Evolutionary conservation across 2,329 filamentous ascomycete genomes (phyloP), one percentile per base, ranked within the genome.

Genomic region (Pleomassaria siparia): DNA sequence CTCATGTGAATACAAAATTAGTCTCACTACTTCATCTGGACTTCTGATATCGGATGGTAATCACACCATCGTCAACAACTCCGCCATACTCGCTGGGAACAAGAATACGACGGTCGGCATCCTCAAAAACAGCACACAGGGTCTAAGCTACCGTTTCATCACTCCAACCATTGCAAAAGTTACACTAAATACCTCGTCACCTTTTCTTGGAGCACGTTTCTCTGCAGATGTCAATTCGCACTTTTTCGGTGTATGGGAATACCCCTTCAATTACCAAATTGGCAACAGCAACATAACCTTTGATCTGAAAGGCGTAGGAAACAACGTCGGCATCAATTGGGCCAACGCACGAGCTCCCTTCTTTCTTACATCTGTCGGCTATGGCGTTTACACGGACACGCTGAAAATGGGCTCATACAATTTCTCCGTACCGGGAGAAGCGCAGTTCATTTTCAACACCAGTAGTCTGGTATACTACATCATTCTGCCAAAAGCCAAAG

Each of bases 241-340:
- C 9, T 57, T 56, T 36, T 64, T 55, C 33, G 61, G 60, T 18
- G 59, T 64, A 10, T 64, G 61, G 61, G 61, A 64, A 35, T 64
- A 64, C 30, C 61, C 61, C 2, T 64, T 59, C 47, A 47, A 54
- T 32, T 46, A 55, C 11, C 51, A 46, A 16, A 54, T 64, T 25
- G 41, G 44, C 15, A 63, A 64, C 33, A 47, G 45, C 4, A 55
- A 60, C 22, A 45, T 64, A 11, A 46, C 59, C 3, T 63, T 59
- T 40, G 60, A 62, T 20, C 49, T 64, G 12, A 62, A 60, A 49
- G 61, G 61, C 6, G 46, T 67, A 1, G 67, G 61, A 4, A 63
- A 64, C 37, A 50, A 55, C 25, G 59, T 59, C 2, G 65, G 67
- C 0, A 57, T 70, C 42, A 68, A 70, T 46, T 70, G 66, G 64